Evolutionary conservation across 169 alveolate species (phyloP).

Genomic region (Cystoisospora suis): DNA sequence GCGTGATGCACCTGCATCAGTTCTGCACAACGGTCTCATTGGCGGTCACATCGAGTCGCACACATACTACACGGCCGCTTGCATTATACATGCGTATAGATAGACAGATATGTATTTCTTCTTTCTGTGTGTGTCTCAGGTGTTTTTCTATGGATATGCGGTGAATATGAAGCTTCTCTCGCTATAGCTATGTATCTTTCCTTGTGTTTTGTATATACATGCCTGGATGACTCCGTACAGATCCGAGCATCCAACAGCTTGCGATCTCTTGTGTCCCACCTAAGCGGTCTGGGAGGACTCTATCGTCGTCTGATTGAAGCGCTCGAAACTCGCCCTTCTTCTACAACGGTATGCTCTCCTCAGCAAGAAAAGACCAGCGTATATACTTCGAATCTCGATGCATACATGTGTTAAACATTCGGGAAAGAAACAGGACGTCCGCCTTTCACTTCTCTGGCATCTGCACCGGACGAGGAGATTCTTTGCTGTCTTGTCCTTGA

Average conservation of each 20-base stretch:
- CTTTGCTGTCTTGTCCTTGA: too few species aligned
- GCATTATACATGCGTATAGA: too few species aligned
- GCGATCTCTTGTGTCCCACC: slow-evolving; percentile 10
- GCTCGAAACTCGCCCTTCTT: neutral
- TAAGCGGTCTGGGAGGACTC: slow-evolving; percentile 10
- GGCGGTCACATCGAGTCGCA: too few species aligned
- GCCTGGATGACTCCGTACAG: neutral
- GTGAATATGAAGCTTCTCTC: neutral
- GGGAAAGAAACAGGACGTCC: neutral
- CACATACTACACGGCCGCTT: too few species aligned
- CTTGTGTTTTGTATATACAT: neutral
- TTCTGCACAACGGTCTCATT: too few species aligned
- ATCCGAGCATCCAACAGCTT: slow-evolving; percentile 27
- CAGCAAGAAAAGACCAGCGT: too few species aligned
- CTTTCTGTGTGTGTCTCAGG: neutral
- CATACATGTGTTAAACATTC: neutral
- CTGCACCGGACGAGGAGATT: neutral
- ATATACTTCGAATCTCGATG: neutral
- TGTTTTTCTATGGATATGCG: neutral
- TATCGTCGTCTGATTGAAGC: slow-evolving; percentile 17
- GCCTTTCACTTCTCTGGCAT: neutral
- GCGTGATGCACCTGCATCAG: too few species aligned
- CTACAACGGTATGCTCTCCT: neutral
- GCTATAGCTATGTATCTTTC: neutral
- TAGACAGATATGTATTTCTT: neutral